Conservation (phyloP, 108 stramenopile species). For the Aurantiochytrium sp. region DNA sequence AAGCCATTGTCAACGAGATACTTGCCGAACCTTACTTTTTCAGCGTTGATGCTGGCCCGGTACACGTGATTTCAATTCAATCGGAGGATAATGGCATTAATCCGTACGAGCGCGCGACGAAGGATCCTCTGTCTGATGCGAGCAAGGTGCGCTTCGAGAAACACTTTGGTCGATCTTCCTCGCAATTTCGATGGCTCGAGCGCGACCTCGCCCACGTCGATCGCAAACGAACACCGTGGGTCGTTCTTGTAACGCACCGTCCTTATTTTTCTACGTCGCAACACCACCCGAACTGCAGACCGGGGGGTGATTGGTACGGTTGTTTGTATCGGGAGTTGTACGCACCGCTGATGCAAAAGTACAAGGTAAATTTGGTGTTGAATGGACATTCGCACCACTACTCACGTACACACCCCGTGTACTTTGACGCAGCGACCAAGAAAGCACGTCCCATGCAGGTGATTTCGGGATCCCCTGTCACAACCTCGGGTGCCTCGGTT, state of each 20-base stretch:
- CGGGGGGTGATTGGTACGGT: neutral
- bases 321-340: neutral
- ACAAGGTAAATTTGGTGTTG: neutral
- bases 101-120: conserved; percentile 7
- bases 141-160: neutral
- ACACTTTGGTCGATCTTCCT: neutral
- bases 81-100: neutral
- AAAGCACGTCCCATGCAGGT: neutral
- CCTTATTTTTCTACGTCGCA: neutral
- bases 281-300: neutral
- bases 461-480: too few relatives aligned
- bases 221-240: neutral
- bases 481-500: too few relatives aligned
- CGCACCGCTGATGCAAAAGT: neutral
- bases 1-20: neutral
- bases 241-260: neutral
- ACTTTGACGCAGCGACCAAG: neutral
- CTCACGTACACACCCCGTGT: neutral
- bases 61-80: neutral
- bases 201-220: neutral
- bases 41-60: neutral
- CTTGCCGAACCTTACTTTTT: neutral
- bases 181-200: conserved; percentile 14
- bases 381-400: conserved; percentile 13
- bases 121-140: neutral